A percentile compares a stretch with the other conserved stretches of the same genome.
Evolutionary conservation across 768 basidiomycete genomes (phyloP).

Genomic region (Krasilnikovozyma curviuscula): DNA sequence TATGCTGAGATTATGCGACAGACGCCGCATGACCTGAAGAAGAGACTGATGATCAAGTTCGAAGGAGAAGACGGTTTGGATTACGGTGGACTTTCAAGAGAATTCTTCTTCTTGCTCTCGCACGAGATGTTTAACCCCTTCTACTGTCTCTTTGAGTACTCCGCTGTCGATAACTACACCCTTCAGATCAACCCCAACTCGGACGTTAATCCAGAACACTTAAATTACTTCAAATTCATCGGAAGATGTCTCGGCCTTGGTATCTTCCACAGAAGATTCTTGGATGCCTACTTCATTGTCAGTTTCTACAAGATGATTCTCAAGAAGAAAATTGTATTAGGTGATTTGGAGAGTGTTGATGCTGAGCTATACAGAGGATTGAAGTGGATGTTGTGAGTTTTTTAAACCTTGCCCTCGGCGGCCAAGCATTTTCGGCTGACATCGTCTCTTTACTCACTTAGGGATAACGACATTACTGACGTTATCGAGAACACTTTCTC

Average conservation of each 20-base stretch:
- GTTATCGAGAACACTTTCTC: constrained; percentile 96
- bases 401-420: not conserved
- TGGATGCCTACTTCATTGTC: constrained; percentile 98
- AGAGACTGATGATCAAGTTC: constrained; percentile 98
- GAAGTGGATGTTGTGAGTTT: constrained; percentile 91
- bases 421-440: constrained; percentile 14
- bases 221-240: constrained; percentile 99
- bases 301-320: constrained; percentile 99
- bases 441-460: constrained; percentile 20
- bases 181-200: constrained; percentile 98
- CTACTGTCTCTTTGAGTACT: constrained; percentile 99
- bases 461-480: constrained; percentile 95
- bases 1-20: constrained; percentile 99
- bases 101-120: constrained; percentile 98
- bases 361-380: constrained; percentile 82
- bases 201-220: constrained; percentile 92
- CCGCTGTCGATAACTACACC: constrained; percentile 98
- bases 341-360: constrained; percentile 91
- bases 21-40: constrained; percentile 94
- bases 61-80: constrained; percentile 97
- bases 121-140: constrained; percentile 99
- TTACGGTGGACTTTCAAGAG: constrained; percentile 95
- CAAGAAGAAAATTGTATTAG: constrained; percentile 85
- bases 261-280: constrained; percentile 97
- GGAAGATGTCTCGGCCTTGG: constrained; percentile 85